Evolutionary conservation across 176 grass and related monocot species (phyloP).

Genomic region (Oryza australiensis): DNA sequence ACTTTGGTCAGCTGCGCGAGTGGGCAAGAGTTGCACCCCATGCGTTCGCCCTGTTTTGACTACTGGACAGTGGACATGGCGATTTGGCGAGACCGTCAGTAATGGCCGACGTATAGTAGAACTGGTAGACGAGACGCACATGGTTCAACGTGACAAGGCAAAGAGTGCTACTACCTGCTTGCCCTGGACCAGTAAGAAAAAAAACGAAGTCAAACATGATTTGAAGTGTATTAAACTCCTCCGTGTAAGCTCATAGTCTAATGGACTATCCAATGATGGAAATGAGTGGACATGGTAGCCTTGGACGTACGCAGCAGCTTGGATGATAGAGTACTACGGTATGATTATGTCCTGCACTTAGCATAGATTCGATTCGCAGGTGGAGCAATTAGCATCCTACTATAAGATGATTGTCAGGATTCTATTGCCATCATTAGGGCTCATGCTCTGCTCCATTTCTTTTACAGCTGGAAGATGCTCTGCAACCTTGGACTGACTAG

Average conservation of each 20-base stretch:
- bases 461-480: neutral
- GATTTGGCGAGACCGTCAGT: neutral
- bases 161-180: neutral
- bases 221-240: neutral
- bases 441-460: neutral
- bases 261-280: neutral
- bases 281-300: neutral
- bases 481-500: neutral
- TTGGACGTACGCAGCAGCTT: neutral
- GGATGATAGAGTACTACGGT: neutral
- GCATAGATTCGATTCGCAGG: constrained; percentile 24
- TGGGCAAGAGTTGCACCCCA: neutral
- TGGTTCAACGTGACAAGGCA: constrained; percentile 3
- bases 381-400: neutral
- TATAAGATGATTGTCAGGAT: neutral
- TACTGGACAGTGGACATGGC: constrained; percentile 5
- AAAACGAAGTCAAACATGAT: neutral
- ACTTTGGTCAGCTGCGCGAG: neutral
- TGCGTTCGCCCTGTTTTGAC: neutral
- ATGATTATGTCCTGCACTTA: neutral
- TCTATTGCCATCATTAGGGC: neutral
- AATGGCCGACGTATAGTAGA: neutral
- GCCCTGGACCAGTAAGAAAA: neutral
- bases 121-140: neutral
- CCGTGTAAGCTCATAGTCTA: neutral